These are phyloP conservation scores for Dothistroma pini DNA, from an alignment of 2,329 filamentous ascomycete genomes.

Conservation along the genomic window DNA sequence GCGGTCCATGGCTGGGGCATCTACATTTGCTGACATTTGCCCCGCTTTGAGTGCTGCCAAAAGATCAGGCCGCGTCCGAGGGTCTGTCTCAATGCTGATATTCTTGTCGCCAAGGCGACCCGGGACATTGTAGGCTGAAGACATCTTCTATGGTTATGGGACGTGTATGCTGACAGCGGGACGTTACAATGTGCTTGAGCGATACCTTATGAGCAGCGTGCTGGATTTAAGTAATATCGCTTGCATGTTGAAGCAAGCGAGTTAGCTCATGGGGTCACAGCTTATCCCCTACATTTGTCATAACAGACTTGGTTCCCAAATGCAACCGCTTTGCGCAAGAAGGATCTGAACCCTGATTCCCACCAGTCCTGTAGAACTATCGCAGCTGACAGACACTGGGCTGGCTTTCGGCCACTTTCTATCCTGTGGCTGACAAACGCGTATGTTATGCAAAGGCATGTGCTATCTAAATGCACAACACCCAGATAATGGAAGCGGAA, in stretches of 20 bases:
- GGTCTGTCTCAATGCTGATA: slow-evolving; percentile 20
- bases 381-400: background rate
- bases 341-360: background rate
- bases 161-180: background rate
- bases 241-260: no score
- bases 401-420: background rate
- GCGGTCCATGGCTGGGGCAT: background rate
- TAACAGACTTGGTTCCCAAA: no score
- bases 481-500: background rate
- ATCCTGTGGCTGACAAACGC: background rate
- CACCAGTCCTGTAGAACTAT: background rate
- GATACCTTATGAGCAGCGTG: no score
- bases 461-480: background rate
- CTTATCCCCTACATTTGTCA: no score
- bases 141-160: background rate
- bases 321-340: no score
- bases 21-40: slow-evolving; percentile 7
- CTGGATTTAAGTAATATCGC: background rate
- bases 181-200: no score
- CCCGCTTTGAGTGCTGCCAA: slow-evolving; percentile 5
- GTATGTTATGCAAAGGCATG: background rate
- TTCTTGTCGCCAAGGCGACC: slow-evolving; percentile 26
- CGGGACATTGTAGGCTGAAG: slow-evolving; percentile 16
- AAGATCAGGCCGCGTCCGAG: slow-evolving; percentile 24
- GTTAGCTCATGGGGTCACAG: no score